Conservation (phyloP, 495 filamentous ascomycete species). For the Hypoxylon trugodes region DNA sequence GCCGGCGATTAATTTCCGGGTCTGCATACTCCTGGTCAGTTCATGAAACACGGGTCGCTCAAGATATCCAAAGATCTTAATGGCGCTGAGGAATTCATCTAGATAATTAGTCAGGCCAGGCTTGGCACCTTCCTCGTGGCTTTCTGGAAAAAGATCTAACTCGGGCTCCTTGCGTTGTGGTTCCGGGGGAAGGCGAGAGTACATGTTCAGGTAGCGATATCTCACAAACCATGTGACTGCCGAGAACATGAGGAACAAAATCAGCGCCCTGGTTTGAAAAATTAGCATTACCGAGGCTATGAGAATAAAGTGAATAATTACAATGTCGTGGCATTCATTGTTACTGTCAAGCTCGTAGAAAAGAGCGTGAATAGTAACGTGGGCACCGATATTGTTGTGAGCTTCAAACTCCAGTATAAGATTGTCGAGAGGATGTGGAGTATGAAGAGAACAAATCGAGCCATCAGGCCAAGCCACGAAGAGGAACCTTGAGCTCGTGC, state of each 20-base stretch:
- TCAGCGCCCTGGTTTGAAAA: conserved; percentile 69
- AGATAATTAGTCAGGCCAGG: conserved; percentile 92
- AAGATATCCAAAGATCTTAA: conserved; percentile 98
- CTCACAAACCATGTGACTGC: conserved; percentile 90
- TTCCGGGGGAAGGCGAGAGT: conserved; percentile 89
- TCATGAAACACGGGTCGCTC: conserved; percentile 98
- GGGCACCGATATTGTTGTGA: conserved; percentile 86
- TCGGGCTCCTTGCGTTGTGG: conserved; percentile 96
- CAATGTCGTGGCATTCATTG: conserved; percentile 97
- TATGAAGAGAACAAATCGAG: conserved; percentile 58
- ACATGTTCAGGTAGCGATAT: conserved; percentile 95
- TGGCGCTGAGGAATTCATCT: conserved; percentile 98
- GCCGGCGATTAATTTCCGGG: conserved; percentile 91
- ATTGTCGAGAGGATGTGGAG: conserved; percentile 74
- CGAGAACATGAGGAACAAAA: conserved; percentile 77
- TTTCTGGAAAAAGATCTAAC: conserved; percentile 92
- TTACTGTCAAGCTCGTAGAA: conserved; percentile 94
- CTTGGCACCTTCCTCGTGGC: conserved; percentile 88
- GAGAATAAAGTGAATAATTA: conserved; percentile 52
- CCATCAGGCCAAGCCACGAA: conserved; percentile 59
- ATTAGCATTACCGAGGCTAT: conserved; percentile 19
- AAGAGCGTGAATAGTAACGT: conserved; percentile 91
- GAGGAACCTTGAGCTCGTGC: conserved; percentile 48
- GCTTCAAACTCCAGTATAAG: conserved; percentile 83
- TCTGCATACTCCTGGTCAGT: conserved; percentile 97